phyloP scores from a whole-genome alignment of 2,329 filamentous ascomycete species.

The Epichloe glyceriae region DNA sequence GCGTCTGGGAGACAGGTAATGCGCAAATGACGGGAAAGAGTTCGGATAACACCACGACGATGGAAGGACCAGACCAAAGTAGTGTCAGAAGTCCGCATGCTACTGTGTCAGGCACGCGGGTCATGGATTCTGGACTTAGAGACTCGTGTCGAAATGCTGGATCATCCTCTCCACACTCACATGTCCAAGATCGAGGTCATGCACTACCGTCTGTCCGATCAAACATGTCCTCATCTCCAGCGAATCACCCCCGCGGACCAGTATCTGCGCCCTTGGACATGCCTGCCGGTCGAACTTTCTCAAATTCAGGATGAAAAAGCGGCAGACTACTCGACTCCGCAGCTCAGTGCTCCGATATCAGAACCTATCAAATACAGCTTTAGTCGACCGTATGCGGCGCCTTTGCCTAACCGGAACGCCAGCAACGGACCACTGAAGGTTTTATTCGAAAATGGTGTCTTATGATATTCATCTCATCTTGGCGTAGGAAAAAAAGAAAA shows the following conservation, averaged over 20 bases:
- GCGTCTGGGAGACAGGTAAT: not conserved
- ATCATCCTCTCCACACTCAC: conserved; percentile 17
- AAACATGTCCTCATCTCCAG: conserved; percentile 7
- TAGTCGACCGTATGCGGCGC: conserved; percentile 27
- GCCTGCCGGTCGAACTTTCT: conserved; percentile 15
- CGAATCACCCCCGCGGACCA: conserved; percentile 40
- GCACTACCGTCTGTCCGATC: conserved; percentile 24
- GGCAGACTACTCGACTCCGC: conserved; percentile 37
- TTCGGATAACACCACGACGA: conserved; percentile 30
- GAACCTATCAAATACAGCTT: conserved; percentile 43
- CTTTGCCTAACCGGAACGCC: not conserved
- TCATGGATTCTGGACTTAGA: conserved; percentile 25
- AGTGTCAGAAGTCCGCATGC: conserved; percentile 37
- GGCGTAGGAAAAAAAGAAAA: no score
- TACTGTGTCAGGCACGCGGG: conserved; percentile 32
- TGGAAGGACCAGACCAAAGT: conserved; percentile 28
- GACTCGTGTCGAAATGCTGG: conserved; percentile 23
- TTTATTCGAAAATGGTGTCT: no score
- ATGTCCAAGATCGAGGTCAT: conserved; percentile 28
- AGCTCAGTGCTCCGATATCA: conserved; percentile 41
- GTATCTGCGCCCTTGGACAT: conserved; percentile 42
- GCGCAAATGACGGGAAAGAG: conserved; percentile 15
- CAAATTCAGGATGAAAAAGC: conserved; percentile 20
- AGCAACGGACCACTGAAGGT: not conserved
- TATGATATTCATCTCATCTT: no score